Evolutionary conservation across 352 stramenopile species (phyloP), one percentile per base, ranked within the genome.

Genomic region (Elongisporangium prolatum): DNA sequence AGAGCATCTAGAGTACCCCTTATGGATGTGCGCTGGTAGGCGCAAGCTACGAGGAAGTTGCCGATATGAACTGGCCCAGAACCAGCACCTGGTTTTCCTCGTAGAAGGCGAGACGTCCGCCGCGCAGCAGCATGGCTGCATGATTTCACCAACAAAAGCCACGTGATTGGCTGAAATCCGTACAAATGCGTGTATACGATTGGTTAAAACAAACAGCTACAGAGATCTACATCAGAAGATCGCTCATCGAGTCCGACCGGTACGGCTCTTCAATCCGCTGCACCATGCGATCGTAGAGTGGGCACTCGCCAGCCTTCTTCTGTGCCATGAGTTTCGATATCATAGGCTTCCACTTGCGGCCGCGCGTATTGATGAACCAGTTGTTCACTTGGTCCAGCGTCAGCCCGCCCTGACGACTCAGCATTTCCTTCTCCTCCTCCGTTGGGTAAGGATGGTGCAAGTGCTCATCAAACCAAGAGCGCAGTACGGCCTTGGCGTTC

Each of bases 1-100:
- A n/a, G n/a, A n/a, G n/a, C n/a, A n/a, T n/a, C n/a, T n/a, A n/a
- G n/a, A n/a, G n/a, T n/a, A n/a, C n/a, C n/a, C n/a, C n/a, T n/a
- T n/a, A 99, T 94, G 10, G 86, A 97, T 48, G 97, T 99, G 72
- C 97, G 98, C 52, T 96, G 85, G 71, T 98, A 98, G 5, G 92
- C 95, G n/a, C 96, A 80, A n/a, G 98, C 84, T 48, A 94, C 84
- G 7, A 98, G 65, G 50, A 97, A 98, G 67, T 98, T 98, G 24
- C 90, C 93, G 85, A 96, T 55, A 97, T 92, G 59, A 91, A 77
- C 61, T 98, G 91, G 6, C 91, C 91, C 11, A 93, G 69, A 56
- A 88, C 52, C 38, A 95, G 62, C 52, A 87, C 77, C 50, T 74
- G 77, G 65, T 88, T 74, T 59, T 65, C 68, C 63, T 60, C 70